Evolutionary conservation across 2,329 filamentous ascomycete species (phyloP), one percentile per base, ranked within the genome.

Genomic region (Trichoderma sp.): DNA sequence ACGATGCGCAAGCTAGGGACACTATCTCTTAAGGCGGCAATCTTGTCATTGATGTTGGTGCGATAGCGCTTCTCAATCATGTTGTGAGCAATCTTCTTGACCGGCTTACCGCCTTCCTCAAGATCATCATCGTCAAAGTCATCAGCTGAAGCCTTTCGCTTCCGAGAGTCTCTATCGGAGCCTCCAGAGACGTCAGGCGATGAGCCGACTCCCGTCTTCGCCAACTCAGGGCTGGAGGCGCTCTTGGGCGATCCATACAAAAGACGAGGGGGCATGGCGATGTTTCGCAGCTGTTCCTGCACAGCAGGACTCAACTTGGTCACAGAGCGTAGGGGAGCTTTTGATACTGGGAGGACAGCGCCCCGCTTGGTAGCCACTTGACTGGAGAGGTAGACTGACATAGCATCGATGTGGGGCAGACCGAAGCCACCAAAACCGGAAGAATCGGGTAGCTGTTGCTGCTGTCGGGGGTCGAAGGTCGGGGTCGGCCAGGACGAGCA

Each of bases 61-160:
- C 94, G 90, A 79, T 98, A 98, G 72, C 94, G 85, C 84, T 97
- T 98, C 81, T 98, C 94, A 70, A 98, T 97, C 86, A 98, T 95
- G 79, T 97, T 98, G 80, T 98, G 94, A 2, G 94, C 93, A 34
- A 94, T 96, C 84, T 97, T 97, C 84, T 97, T 97, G 68, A 81
- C 73, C 5, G 79, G 79, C 69, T 84, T 89, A 73, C 83, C 86
- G 72, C 84, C 85, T 59, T 87, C 78, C 34, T 84, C 80, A 54
- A 87, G 87, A 58, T 88, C 86, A n/a, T 80, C 71, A 68, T 85
- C 72, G 69, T 85, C 71, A 2, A 9, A 6, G 65, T 79, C 73
- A 61, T 87, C 85, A 58, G 84, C 84, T 0, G 89, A 89, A 0
- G 88, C 87, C 80, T 93, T 93, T 72, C 91, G 86, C 80, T 93